phyloP scores from a whole-genome alignment of 225 moss, liverwort and hornwort species.

The Antitrichia curtipendula region DNA sequence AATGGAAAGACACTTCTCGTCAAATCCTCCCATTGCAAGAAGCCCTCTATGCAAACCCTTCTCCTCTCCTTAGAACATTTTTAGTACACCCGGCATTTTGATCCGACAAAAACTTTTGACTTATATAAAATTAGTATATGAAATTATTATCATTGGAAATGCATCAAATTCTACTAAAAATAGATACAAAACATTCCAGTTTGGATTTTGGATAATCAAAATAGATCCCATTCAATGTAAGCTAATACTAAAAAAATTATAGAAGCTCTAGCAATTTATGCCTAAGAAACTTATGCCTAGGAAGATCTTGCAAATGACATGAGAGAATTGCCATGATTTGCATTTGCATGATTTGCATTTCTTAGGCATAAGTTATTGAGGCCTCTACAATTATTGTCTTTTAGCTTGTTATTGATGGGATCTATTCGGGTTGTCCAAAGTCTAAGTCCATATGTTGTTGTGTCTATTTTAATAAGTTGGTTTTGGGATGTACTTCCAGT shows the following conservation, averaged over 20 bases:
- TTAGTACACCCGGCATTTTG: accelerated
- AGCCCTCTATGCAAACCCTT: background rate
- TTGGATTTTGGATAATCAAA: background rate
- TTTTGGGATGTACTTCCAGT: background rate
- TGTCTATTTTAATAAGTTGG: background rate
- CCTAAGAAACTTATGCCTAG: background rate
- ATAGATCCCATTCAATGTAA: background rate
- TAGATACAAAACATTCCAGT: background rate
- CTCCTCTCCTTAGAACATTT: background rate
- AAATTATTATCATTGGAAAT: background rate
- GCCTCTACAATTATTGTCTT: background rate
- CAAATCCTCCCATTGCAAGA: accelerated
- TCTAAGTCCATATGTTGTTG: background rate
- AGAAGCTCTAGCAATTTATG: background rate
- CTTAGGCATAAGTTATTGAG: background rate
- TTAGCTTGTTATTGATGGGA: background rate
- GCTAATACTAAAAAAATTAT: no score
- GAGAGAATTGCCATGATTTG: background rate
- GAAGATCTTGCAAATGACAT: background rate
- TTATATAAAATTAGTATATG: background rate
- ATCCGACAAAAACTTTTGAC: background rate
- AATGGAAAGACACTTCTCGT: background rate
- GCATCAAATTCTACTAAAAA: background rate
- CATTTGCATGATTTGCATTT: background rate
- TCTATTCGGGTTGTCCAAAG: background rate